Conservation (phyloP, 345 rosid species). For the Jatropha curcas region DNA sequence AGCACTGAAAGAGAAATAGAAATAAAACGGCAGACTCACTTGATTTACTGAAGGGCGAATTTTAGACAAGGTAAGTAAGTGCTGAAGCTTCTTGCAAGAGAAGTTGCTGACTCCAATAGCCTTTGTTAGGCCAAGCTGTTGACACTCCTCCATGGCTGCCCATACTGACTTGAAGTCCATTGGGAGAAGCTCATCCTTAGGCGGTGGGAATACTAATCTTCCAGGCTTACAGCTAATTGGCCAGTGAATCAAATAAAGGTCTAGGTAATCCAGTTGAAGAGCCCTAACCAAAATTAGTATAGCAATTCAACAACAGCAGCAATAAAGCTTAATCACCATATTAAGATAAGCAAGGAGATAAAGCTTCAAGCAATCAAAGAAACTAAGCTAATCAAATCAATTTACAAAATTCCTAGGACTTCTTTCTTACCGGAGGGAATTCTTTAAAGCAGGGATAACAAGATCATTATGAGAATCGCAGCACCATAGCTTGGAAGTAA, state of each 20-base stretch:
- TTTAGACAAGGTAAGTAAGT: slow-evolving; percentile 2
- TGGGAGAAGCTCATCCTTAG: background rate
- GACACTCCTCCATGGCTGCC: slow-evolving; percentile 17
- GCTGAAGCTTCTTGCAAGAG: slow-evolving; percentile 10
- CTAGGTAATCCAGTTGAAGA: slow-evolving; percentile 12
- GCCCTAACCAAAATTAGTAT: background rate
- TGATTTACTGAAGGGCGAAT: slow-evolving; percentile 11
- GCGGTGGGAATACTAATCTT: background rate
- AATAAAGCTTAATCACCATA: background rate
- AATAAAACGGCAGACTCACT: background rate
- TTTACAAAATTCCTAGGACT: background rate
- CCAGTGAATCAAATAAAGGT: slow-evolving; percentile 13
- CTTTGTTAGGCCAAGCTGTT: slow-evolving; percentile 17
- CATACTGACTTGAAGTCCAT: slow-evolving; percentile 1
- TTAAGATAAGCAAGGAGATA: no score
- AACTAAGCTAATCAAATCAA: no score
- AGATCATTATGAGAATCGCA: slow-evolving; percentile 29
- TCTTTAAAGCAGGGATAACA: slow-evolving; percentile 32
- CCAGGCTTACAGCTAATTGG: slow-evolving; percentile 3
- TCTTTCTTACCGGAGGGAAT: slow-evolving; percentile 26
- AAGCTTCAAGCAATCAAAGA: background rate
- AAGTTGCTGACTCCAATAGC: slow-evolving; percentile 15
- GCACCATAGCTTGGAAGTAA: slow-evolving; percentile 46
- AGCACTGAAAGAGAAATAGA: background rate
- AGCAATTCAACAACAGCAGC: no score